Percentiles rank a stretch among this genome's conserved stretches.
Conservation (phyloP, 2,329 filamentous ascomycete species). For the Geoglossum cookeanum region DNA sequence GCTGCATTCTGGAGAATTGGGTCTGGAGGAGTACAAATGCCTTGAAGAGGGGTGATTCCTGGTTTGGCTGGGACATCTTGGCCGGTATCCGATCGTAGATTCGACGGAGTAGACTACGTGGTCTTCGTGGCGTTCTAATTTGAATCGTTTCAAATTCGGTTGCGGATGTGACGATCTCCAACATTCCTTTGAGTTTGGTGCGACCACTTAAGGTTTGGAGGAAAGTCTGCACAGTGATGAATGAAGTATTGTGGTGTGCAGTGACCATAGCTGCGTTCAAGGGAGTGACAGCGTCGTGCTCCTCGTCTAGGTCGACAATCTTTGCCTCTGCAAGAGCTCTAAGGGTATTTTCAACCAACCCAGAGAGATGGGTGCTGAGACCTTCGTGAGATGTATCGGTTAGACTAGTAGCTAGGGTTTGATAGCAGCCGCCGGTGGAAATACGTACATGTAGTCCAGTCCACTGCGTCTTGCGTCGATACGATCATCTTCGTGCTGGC, state of each 20-base stretch:
- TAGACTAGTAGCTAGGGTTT: slow-evolving; percentile 91
- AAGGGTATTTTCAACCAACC: slow-evolving; percentile 80
- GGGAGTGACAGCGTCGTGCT: slow-evolving; percentile 73
- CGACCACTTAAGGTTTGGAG: slow-evolving; percentile 70
- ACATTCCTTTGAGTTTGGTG: slow-evolving; percentile 89
- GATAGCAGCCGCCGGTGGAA: slow-evolving; percentile 89
- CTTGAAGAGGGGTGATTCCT: slow-evolving; percentile 95
- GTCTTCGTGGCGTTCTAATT: slow-evolving; percentile 82
- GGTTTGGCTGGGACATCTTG: slow-evolving; percentile 75
- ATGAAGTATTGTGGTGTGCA: slow-evolving; percentile 98
- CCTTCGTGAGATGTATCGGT: slow-evolving; percentile 79
- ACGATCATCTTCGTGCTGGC: slow-evolving; percentile 91
- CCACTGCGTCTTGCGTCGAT: slow-evolving; percentile 90
- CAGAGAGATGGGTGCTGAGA: slow-evolving; percentile 83
- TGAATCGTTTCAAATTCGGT: slow-evolving; percentile 94
- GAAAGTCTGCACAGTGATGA: slow-evolving; percentile 98
- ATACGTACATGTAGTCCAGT: slow-evolving; percentile 97
- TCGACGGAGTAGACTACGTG: slow-evolving; percentile 62
- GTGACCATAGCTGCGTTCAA: slow-evolving; percentile 96
- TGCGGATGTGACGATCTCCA: slow-evolving; percentile 92
- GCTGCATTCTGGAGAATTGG: slow-evolving; percentile 92
- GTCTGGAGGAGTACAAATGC: slow-evolving; percentile 92
- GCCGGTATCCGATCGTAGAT: slow-evolving; percentile 91
- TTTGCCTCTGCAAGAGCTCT: slow-evolving; percentile 83
- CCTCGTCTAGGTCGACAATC: slow-evolving; percentile 89